Evolutionary conservation across 805 yeast genomes (phyloP).

Genomic region (Zygoascus ofunaensis): DNA sequence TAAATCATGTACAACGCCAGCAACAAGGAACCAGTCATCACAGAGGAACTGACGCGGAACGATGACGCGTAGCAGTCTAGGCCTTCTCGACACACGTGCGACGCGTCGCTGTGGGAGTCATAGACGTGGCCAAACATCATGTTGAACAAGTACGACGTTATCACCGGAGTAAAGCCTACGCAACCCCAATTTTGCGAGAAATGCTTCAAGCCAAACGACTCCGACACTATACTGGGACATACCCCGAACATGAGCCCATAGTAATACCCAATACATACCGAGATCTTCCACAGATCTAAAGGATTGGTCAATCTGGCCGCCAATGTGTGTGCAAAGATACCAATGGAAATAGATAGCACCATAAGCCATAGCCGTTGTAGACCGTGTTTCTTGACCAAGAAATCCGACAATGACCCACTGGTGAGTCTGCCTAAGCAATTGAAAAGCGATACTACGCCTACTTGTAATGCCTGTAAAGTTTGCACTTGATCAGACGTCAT

Average conservation of each 20-base stretch:
- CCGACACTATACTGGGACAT: constrained; percentile 61
- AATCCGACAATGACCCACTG: constrained; percentile 57
- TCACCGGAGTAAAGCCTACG: constrained; percentile 54
- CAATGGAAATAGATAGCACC: constrained; percentile 40
- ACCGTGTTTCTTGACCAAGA: constrained; percentile 37
- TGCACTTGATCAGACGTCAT: constrained; percentile 24
- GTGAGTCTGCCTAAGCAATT: constrained; percentile 56
- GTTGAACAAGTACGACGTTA: constrained; percentile 51
- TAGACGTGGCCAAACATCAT: constrained; percentile 52
- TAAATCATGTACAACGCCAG: constrained; percentile 12
- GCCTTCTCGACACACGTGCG: constrained; percentile 13
- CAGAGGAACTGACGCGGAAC: constrained; percentile 11
- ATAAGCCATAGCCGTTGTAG: constrained; percentile 47
- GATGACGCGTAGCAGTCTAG: constrained; percentile 17
- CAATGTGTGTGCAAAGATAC: constrained; percentile 41
- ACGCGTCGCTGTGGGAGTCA: constrained; percentile 35
- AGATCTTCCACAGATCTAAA: constrained; percentile 36
- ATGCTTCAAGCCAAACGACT: constrained; percentile 56
- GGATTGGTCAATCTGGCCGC: constrained; percentile 39
- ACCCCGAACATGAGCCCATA: constrained; percentile 67
- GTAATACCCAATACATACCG: constrained; percentile 51
- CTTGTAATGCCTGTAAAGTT: constrained; percentile 57
- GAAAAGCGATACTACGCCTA: constrained; percentile 53
- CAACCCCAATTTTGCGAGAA: constrained; percentile 69
- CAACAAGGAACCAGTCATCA: constrained; percentile 5